phyloP scores from a whole-genome alignment of 805 yeast species.

The Barnettozyma salicaria region DNA sequence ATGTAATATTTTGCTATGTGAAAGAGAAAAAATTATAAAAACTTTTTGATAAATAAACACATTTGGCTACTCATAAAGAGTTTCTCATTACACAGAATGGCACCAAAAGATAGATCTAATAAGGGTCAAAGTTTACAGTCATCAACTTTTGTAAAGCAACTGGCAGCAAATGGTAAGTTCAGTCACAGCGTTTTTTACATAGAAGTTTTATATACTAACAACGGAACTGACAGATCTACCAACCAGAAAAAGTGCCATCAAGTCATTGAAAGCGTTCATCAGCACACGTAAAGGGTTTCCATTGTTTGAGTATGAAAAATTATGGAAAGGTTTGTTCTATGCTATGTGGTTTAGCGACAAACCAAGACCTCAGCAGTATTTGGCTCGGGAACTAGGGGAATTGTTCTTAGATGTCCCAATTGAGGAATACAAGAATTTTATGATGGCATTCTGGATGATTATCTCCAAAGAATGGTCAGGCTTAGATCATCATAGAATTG shows the following conservation, averaged over 20 bases:
- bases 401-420: constrained; percentile 40
- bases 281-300: constrained; percentile 32
- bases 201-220: neutral
- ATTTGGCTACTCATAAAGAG: too few species aligned
- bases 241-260: constrained; percentile 68
- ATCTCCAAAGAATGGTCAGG: constrained; percentile 76
- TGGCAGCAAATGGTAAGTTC: constrained; percentile 66
- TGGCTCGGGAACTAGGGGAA: constrained; percentile 68
- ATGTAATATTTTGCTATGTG: too few species aligned
- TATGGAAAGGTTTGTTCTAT: constrained; percentile 95
- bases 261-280: constrained; percentile 54
- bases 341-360: constrained; percentile 97
- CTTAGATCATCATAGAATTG: constrained; percentile 79
- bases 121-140: constrained; percentile 24
- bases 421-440: constrained; percentile 44
- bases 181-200: neutral
- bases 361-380: constrained; percentile 83
- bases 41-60: neutral
- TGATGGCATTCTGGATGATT: constrained; percentile 75
- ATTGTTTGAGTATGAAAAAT: constrained; percentile 52
- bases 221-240: constrained; percentile 40
- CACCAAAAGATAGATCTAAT: neutral
- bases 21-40: neutral
- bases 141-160: constrained; percentile 60
- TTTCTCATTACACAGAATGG: neutral